Base-by-base conservation (phyloP, 805 yeast genomes). In the Ogataea nakhonphanomensis region DNA sequence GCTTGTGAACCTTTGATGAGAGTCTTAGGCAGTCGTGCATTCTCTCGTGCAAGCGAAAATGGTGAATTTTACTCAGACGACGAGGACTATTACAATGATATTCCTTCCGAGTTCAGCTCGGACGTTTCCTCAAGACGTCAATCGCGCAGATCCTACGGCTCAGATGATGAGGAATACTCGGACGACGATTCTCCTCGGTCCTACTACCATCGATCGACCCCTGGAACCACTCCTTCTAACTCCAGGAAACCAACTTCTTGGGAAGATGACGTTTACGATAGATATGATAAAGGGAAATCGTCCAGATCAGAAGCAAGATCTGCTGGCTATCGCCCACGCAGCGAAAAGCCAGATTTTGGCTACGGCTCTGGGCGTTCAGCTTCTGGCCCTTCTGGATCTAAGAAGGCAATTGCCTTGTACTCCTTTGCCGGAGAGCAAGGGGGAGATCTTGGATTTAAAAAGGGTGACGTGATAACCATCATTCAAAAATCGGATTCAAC, bases 361-460 rank as follows among this genome's bases (percentile, higher is more conserved):
- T 40, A 45, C 29, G 46, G 44, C n/a, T 70, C 71, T 9, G 57
- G 69, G 9, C 45, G 66, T 2, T 49, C 69, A 13, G 51, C 64
- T n/a, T 30, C 49, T 8, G 36, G 45, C 5, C 33, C 40, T 7
- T 68, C 75, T 33, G 72, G 83, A 5, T 47, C 51, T 9, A 50
- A 45, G 20, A 90, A 88, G 61, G 99, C 96, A 1, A 82, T 88
- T 45, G 99, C 99, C 0, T 69, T 89, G 49, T 91, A 76, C 65
- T 73, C 89, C 2, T 91, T 93, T 62, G 84, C 81, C 37, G 98
- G 97, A 21, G 95, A 90, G 62, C 95, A 91, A 65, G 59, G 73
- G n/a, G 97, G 97, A 5, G 99, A 93, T 62, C 71, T 93, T 55
- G 77, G 95, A 4, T 93, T 93, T 72, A 81, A 78, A 51, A 93